These are phyloP conservation scores for Lachancea meyersii DNA, from an alignment of 805 yeast species.

Conservation along the genomic window DNA sequence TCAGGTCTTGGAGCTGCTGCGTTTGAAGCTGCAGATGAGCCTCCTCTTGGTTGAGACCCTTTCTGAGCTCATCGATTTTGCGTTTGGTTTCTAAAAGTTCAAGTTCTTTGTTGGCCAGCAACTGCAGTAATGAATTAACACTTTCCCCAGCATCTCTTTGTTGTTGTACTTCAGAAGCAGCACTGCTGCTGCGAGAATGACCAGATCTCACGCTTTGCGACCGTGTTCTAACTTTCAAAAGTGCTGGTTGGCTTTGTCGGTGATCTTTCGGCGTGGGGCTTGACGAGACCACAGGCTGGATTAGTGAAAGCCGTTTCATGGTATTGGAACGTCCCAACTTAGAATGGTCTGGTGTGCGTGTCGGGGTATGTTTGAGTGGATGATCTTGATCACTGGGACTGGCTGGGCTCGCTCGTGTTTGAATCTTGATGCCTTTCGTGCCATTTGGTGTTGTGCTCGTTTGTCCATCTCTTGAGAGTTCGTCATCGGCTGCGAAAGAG, in stretches of 20 bases:
- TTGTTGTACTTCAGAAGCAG: slow-evolving; percentile 11
- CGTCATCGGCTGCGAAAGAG: neutral
- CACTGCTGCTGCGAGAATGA: slow-evolving; percentile 18
- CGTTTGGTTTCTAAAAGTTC: slow-evolving; percentile 59
- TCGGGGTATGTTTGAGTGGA: slow-evolving; percentile 6
- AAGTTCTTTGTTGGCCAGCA: slow-evolving; percentile 64
- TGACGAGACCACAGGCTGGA: slow-evolving; percentile 10
- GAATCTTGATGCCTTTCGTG: slow-evolving; percentile 4
- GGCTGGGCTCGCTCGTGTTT: slow-evolving; percentile 19
- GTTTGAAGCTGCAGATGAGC: slow-evolving; percentile 41
- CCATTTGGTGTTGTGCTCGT: neutral
- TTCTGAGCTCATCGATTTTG: slow-evolving; percentile 43
- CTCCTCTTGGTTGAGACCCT: slow-evolving; percentile 43
- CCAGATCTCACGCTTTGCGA: slow-evolving; percentile 21
- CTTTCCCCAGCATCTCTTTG: slow-evolving; percentile 21
- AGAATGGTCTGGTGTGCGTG: neutral
- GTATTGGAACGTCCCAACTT: slow-evolving; percentile 7
- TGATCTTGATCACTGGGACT: slow-evolving; percentile 17
- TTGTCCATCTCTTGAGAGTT: neutral
- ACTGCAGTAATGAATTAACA: slow-evolving; percentile 50
- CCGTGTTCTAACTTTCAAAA: slow-evolving; percentile 14
- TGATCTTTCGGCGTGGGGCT: slow-evolving; percentile 6
- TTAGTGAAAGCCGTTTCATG: slow-evolving; percentile 9
- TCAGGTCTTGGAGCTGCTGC: slow-evolving; percentile 30
- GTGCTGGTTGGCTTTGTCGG: slow-evolving; percentile 1